Base-by-base conservation (phyloP, 2,329 filamentous ascomycete species). In the Calonectria hongkongensis region DNA sequence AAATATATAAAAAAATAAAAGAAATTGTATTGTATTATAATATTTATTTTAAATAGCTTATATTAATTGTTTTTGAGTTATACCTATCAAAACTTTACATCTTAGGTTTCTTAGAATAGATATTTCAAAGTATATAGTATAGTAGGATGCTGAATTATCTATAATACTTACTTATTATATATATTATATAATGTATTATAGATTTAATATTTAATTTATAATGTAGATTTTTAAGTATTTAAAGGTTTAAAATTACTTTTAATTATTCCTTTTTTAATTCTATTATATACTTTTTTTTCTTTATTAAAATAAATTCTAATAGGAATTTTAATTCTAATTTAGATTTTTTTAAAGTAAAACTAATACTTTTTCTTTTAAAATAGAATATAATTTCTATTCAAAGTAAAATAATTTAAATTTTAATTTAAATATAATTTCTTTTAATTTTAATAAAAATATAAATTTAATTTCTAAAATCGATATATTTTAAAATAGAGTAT, bases 401-500 rank as follows among this genome's bases (percentile, higher is more conserved):
- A 21, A 47, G 25, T 18, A 47, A 47, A 47, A 47, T 47, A 47
- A 7, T 12, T 8, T 47, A 47, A 45, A 3, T 45, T 47, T 12
- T 9, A 47, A 47, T 47, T 47, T 47, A 47, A 15, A 47, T 9
- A 47, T 36, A 8, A 36, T 36, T 5, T 47, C 16, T 21, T 25
- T 8, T 47, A 25, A 47, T 50, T 50, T 4, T 27, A 50, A 2
- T 50, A 50, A 50, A 50, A 50, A 50, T 50, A 28, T 12, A 50
- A 12, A 50, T 50, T 50, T 50, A 27, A 50, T 15, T 13, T 50
- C 25, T 50, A 50, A 50, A 50, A 50, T 15, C 47, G 27, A 50
- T 50, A 50, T 50, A 28, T 50, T 50, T 50, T 50, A n/a, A 50
- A 50, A 50, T 50, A 50, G 4, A 50, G 27, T 50, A 50, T 50